These are phyloP conservation scores for Ascosphaera aggregata DNA, from an alignment of 2,329 filamentous ascomycete genomes.

Conservation along the genomic window DNA sequence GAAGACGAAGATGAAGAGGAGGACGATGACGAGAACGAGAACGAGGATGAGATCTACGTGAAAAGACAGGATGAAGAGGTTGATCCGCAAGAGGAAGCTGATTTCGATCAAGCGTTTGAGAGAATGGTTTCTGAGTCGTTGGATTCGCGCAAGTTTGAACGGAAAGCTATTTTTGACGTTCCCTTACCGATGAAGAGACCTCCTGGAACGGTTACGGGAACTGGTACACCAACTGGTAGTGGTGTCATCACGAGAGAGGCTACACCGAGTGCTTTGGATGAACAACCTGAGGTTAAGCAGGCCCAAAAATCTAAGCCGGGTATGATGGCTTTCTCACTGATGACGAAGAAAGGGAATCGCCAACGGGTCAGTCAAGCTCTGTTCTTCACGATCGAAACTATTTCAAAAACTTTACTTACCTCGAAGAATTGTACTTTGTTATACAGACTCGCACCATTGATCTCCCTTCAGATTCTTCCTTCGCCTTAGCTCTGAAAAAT, in stretches of 20 bases:
- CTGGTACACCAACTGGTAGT: too few relatives aligned
- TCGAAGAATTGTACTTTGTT: constrained; percentile 2
- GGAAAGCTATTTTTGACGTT: constrained; percentile 88
- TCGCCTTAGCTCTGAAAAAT: constrained; percentile 86
- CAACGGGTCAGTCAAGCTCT: constrained; percentile 43
- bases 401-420: neutral
- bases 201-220: constrained; percentile 31
- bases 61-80: constrained; percentile 74
- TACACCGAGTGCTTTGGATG: constrained; percentile 15
- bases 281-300: constrained; percentile 11
- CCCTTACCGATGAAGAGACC: constrained; percentile 64
- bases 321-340: constrained; percentile 91
- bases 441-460: constrained; percentile 69
- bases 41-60: constrained; percentile 78
- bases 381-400: neutral
- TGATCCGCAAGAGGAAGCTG: constrained; percentile 83
- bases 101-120: constrained; percentile 93
- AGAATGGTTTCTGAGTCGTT: constrained; percentile 97
- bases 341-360: constrained; percentile 89
- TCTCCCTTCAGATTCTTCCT: constrained; percentile 65
- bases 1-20: constrained; percentile 21
- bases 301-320: constrained; percentile 15
- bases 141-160: constrained; percentile 87
- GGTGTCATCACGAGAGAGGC: neutral
- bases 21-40: constrained; percentile 44